Percentiles rank a stretch among this genome's conserved stretches.
Evolutionary conservation across 1,284 basidiomycete species (phyloP).

Genomic region (Salmacisia buchloeana): DNA sequence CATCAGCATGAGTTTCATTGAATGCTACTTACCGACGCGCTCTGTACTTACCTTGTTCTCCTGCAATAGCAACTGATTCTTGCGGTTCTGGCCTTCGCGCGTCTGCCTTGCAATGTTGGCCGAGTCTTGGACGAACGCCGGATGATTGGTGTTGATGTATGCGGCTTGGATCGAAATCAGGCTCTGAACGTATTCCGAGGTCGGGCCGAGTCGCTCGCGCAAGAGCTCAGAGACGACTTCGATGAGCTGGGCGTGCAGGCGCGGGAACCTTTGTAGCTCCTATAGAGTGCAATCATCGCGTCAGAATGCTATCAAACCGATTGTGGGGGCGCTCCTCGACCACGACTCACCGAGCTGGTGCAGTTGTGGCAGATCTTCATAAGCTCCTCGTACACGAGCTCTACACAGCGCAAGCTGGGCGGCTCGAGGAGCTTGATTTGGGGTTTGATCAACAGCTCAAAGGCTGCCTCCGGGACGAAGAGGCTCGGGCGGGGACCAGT

Average conservation of each 20-base stretch:
- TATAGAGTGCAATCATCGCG: slow-evolving; percentile 46
- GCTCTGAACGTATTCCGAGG: slow-evolving; percentile 90
- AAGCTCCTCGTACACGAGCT: slow-evolving; percentile 96
- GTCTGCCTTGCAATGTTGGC: slow-evolving; percentile 47
- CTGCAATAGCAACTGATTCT: slow-evolving; percentile 34
- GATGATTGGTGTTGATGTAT: slow-evolving; percentile 98
- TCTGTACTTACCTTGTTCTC: neutral
- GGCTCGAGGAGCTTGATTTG: slow-evolving; percentile 95
- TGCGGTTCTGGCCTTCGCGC: slow-evolving; percentile 35
- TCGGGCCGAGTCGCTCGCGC: slow-evolving; percentile 88
- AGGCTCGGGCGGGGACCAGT: slow-evolving; percentile 92
- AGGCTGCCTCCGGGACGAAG: slow-evolving; percentile 95
- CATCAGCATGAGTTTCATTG: neutral
- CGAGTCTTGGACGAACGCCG: slow-evolving; percentile 66
- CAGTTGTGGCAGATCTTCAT: slow-evolving; percentile 99
- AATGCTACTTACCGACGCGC: neutral
- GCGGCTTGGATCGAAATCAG: slow-evolving; percentile 96
- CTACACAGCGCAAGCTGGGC: slow-evolving; percentile 89
- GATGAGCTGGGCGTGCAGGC: slow-evolving; percentile 84
- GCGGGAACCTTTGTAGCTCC: slow-evolving; percentile 96
- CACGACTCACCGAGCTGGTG: slow-evolving; percentile 67
- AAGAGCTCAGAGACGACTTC: slow-evolving; percentile 96
- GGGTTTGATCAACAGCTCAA: slow-evolving; percentile 94
- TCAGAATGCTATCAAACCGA: neutral
- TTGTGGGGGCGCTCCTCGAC: neutral